Base-by-base conservation (phyloP, 805 yeast species). In the Hermanozyma aechmeae region DNA sequence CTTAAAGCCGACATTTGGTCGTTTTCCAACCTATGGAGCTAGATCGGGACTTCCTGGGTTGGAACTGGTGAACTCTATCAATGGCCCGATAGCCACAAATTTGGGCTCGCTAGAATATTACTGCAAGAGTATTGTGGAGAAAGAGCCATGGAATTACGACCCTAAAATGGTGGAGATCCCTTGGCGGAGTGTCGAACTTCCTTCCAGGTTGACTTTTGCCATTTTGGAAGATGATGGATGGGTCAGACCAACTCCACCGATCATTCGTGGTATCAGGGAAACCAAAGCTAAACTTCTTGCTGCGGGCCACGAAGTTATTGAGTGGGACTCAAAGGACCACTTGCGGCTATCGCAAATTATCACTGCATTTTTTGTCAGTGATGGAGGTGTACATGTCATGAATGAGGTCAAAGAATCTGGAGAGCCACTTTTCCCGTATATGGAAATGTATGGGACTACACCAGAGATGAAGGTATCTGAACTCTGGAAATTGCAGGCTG, bases 231-330 rank as follows among this genome's bases (percentile, higher is more conserved):
- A 58, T 33, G 76, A 72, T 42, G 65, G 64, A 6, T 40, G 53
- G 15, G 58, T 66, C 5, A 53, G 58, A 13, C 79, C 79, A 9
- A 68, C 68, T 17, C 79, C 80, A 1, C 78, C 79, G 7, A 60
- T 75, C 12, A 39, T 50, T 5, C 56, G 78, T 35, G 73, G 68
- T 2, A 24, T 74, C 31, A 43, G 5, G 45, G 42, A 6, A 53
- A 39, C 42, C 17, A 31, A 27, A 15, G 18, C 56, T 17, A 51
- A 53, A 11, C 45, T 58, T 27, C 39, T 46, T 16, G 58, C 46
- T 16, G 63, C 63, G 11, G 77, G 80, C 16, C 75, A 68, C 33
- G 69, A 67, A 33, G 59, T 71, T 8, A 55, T 73, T 25, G 67
- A 65, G 28, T 61, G 74, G 66, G 56, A 59, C 15, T 62, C 73